Evolutionary conservation across 2,329 filamentous ascomycete species (phyloP).

Genomic region (Trichoderma arundinaceum): DNA sequence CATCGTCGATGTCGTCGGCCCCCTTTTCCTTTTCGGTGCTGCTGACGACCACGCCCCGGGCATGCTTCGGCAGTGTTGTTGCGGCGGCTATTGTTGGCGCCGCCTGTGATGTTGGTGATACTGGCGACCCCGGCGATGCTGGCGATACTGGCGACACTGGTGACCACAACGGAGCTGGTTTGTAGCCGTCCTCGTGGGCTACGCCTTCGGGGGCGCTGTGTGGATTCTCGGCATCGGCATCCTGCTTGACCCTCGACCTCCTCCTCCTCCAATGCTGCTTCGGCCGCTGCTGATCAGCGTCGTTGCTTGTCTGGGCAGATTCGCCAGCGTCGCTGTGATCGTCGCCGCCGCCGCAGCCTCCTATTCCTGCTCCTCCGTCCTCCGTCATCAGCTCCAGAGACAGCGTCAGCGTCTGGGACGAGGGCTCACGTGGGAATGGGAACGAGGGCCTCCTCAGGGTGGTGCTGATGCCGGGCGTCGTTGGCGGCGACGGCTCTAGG

Average conservation of each 20-base stretch:
- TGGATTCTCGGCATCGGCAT: conserved; percentile 4
- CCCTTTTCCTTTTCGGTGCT: not conserved
- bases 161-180: not conserved
- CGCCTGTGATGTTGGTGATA: conserved; percentile 3
- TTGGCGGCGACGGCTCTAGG: conserved; percentile 5
- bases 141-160: not conserved
- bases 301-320: conserved; percentile 12
- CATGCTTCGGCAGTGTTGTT: not conserved
- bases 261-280: conserved; percentile 19
- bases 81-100: not conserved
- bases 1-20: not conserved
- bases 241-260: conserved; percentile 2
- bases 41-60: not conserved
- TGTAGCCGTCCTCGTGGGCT: not conserved
- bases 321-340: conserved; percentile 24
- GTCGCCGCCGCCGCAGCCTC: conserved; percentile 17
- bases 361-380: conserved; percentile 16
- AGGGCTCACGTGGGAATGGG: conserved; percentile 26
- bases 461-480: conserved; percentile 2
- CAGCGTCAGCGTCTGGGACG: conserved; percentile 20
- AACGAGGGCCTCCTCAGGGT: conserved; percentile 20
- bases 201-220: conserved; percentile 5
- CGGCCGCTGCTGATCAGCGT: conserved; percentile 8
- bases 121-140: not conserved
- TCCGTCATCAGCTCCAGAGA: conserved; percentile 25